Conservation (phyloP, 495 filamentous ascomycete species). For the Schizothecium vesticola region DNA sequence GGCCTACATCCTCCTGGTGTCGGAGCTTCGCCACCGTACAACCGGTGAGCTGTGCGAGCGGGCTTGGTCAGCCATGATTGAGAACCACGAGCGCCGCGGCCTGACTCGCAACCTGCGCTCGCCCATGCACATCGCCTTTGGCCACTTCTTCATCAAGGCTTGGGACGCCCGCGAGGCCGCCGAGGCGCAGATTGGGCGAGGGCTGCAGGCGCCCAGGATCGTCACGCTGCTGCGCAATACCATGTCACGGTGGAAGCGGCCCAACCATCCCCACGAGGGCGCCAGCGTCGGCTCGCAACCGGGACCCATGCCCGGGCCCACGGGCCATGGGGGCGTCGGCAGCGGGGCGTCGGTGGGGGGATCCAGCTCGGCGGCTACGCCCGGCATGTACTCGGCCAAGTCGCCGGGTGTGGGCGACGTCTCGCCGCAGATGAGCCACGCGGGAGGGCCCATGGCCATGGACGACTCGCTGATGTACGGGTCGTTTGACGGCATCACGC, state of each 20-base stretch:
- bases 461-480: constrained; percentile 27
- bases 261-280: not conserved
- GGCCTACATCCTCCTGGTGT: constrained; percentile 48
- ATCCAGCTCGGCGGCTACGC: not conserved
- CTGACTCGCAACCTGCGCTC: constrained; percentile 38
- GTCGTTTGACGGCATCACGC: constrained; percentile 18
- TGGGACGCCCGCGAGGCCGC: constrained; percentile 48
- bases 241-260: constrained; percentile 17
- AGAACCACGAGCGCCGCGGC: constrained; percentile 44
- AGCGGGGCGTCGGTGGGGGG: not conserved
- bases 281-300: not conserved
- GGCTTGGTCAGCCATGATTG: constrained; percentile 46
- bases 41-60: constrained; percentile 48
- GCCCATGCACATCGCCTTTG: constrained; percentile 49
- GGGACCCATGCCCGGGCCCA: not conserved
- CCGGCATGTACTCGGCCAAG: constrained; percentile 20
- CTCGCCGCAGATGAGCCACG: constrained; percentile 15
- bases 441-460: constrained; percentile 15
- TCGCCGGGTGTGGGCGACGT: constrained; percentile 5
- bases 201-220: constrained; percentile 35
- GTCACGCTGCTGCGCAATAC: constrained; percentile 37
- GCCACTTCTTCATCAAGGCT: constrained; percentile 46
- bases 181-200: constrained; percentile 36
- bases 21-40: constrained; percentile 42
- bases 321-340: not conserved